Percentiles rank a stretch among this genome's conserved stretches.
These are phyloP conservation scores for Xylariaceae sp. DNA, from an alignment of 2,329 filamentous ascomycete genomes.

Conservation along the genomic window DNA sequence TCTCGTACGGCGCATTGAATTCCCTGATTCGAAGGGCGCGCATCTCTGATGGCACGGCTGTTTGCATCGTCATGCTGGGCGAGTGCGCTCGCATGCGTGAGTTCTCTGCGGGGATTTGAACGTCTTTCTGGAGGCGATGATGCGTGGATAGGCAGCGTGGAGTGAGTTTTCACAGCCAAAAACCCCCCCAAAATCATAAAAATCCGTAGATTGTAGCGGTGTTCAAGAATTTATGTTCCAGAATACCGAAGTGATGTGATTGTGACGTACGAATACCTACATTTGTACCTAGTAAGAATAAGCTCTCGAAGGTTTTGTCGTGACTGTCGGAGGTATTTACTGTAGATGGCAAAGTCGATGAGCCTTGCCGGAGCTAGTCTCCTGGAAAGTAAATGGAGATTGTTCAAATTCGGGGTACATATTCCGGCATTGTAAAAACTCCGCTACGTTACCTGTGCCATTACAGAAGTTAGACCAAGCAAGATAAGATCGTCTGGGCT, in stretches of 20 bases:
- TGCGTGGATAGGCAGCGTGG: background rate
- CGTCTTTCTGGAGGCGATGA: background rate
- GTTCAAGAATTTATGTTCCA: background rate
- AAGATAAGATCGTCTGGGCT: background rate
- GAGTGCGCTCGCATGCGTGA: background rate
- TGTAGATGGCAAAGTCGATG: background rate
- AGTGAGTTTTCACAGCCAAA: background rate
- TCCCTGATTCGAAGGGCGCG: constrained; percentile 32
- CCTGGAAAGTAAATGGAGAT: no score
- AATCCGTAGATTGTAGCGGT: no score
- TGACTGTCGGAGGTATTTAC: background rate
- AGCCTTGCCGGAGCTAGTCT: background rate
- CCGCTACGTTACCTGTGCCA: no score
- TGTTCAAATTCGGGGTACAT: no score
- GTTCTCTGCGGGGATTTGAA: background rate
- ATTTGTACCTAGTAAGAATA: background rate
- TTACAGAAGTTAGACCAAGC: background rate
- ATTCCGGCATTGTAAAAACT: no score
- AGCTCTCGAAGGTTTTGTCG: background rate
- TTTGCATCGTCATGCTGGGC: constrained; percentile 1
- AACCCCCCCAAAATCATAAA: background rate
- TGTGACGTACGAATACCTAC: background rate
- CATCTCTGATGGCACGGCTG: constrained; percentile 25
- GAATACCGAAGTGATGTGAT: background rate
- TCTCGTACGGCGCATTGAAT: constrained; percentile 50